Evolutionary conservation across 2,329 filamentous ascomycete genomes (phyloP), one percentile per base, ranked within the genome.

Genomic region (Tolypocladium capitatum): DNA sequence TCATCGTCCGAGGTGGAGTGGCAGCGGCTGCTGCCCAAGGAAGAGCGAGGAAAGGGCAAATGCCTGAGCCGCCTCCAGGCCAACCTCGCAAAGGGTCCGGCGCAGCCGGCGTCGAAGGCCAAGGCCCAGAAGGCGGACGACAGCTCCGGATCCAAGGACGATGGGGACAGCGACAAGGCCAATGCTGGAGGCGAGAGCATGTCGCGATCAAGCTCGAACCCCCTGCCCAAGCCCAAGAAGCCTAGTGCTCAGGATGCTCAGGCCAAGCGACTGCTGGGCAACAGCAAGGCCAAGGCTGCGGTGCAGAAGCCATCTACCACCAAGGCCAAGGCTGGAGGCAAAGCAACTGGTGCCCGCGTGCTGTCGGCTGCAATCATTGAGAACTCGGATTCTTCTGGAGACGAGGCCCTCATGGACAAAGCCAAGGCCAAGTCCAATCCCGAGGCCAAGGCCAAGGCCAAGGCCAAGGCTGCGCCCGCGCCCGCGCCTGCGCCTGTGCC

Each of bases 41-140:
- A 74, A 43, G 77, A 83, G 48, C 69, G 80, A 45, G 76, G 76
- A 46, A 67, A 66, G 51, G 79, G 79, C 46, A 80, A 75, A 45
- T 75, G 73, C 45, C 63, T 83, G 32, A 83, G 80, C 63, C 78
- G 75, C 55, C 63, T 83, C 9, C 79, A 83, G 53, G 75, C 72
- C 11, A 71, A 72, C 10, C 69, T 83, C 41, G 77, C 74, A 44
- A 76, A 74, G 58, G 72, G 71, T 2, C 66, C 69, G n/a, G 60
- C 68, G 16, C 64, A 62, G 31, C 59, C 69, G n/a, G 61, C 68
- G 4, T 68, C 75, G 1, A 78, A 74, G 57, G 68, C 70, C 53
- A 71, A 71, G 52, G 63, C 68, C 6, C 70, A 75, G 48, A 76
- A 73, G 55, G 62, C 65, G 9, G 76, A 80, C 20, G 74, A 74